Base-by-base conservation (phyloP, 768 basidiomycete genomes). In the Royoungia palumana region DNA sequence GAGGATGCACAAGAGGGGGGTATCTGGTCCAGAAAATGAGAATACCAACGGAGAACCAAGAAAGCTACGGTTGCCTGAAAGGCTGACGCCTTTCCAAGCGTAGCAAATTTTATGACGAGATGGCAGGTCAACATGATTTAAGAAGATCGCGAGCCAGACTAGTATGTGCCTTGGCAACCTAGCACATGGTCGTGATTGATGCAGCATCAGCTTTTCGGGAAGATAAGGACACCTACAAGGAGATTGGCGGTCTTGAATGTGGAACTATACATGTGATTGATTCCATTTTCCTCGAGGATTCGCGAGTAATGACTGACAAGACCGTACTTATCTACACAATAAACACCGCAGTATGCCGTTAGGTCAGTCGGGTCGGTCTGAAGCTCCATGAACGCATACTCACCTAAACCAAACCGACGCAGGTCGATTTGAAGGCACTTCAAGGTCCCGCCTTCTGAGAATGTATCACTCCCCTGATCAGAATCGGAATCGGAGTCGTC, bases 221-320 rank as follows among this genome's bases (percentile, higher is more conserved):
- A 47, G 36, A 45, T 60, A 71, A 52, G 16, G 44, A 13, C 25
- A 55, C 56, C 21, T 57, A 89, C 87, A 57, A 89, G 71, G 27
- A 91, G 66, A 66, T 91, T 90, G 47, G 88, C 88, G 6, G 85
- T 86, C 69, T 87, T 87, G 63, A 81, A 85, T n/a, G 88, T 89
- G 37, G 86, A 87, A 49, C 82, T 85, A 62, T 89, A 90, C 79
- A 90, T 85, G 61, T 89, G 86, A 68, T 89, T 87, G 62, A 91
- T 83, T 11, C 80, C 79, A 57, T 84, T 83, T 55, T 79, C 75
- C 48, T 85, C 83, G 12, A 90, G 77, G 19, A 87, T 78, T 8
- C 79, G 78, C 19, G 88, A 87, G 61, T 87, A 88, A 34, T 82
- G 79, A 63, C 81, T 87, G 40, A 89, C 86, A 8, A 91, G 74